Conservation (phyloP, 75 land plant species). For the Larix kaempferi region DNA sequence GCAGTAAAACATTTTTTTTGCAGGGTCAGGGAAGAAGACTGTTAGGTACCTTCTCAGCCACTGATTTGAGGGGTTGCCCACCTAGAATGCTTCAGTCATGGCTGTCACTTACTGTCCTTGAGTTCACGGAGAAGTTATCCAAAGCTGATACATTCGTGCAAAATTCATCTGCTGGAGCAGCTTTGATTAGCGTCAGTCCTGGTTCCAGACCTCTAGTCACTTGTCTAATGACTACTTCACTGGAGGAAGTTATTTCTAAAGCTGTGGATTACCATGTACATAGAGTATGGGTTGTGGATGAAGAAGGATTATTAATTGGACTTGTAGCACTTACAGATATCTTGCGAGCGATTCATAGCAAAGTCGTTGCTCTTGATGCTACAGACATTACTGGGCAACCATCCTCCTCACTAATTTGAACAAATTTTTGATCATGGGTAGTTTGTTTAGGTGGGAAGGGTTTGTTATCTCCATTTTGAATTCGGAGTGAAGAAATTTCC, state of each 20-base stretch:
- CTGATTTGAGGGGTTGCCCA: constrained; percentile 79
- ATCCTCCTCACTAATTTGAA: too few relatives aligned
- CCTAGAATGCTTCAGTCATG: constrained; percentile 44
- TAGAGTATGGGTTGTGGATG: constrained; percentile 78
- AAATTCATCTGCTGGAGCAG: constrained; percentile 12
- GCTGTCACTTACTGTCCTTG: constrained; percentile 37
- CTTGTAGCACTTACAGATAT: constrained; percentile 81
- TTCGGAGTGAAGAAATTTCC: too few relatives aligned
- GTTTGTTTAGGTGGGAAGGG: too few relatives aligned
- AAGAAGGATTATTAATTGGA: constrained; percentile 52
- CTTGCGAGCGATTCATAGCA: constrained; percentile 28
- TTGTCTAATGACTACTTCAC: constrained; percentile 31
- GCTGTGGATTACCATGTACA: constrained; percentile 66
- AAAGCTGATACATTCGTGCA: constrained; percentile 16
- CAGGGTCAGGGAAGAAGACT: constrained; percentile 74
- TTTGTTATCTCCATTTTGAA: too few relatives aligned
- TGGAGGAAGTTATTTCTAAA: constrained; percentile 55
- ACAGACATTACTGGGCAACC: background rate
- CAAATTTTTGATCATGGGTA: too few relatives aligned
- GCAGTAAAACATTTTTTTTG: background rate
- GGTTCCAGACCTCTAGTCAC: constrained; percentile 38
- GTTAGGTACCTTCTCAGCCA: constrained; percentile 79
- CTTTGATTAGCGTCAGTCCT: background rate
- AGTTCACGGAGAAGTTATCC: constrained; percentile 39
- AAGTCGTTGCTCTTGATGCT: background rate